These are phyloP conservation scores for Chaetomium fimeti DNA, from an alignment of 495 filamentous ascomycete species.

Conservation along the genomic window DNA sequence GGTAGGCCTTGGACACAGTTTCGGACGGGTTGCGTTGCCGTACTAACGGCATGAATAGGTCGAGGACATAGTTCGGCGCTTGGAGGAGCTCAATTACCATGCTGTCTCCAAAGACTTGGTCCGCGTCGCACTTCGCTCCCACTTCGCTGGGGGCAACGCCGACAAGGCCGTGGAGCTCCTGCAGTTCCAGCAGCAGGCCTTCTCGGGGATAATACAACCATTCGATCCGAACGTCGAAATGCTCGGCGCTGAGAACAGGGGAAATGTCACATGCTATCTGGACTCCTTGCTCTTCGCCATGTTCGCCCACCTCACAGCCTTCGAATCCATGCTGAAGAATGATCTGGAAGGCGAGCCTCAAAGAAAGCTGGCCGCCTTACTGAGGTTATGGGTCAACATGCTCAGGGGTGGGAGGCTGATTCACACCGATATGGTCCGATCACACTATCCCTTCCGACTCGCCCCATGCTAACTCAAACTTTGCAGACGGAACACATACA, in stretches of 20 bases:
- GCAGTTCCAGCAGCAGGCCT: constrained; percentile 70
- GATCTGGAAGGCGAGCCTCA: constrained; percentile 65
- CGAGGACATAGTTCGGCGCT: constrained; percentile 51
- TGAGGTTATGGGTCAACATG: constrained; percentile 92
- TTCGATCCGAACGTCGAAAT: constrained; percentile 69
- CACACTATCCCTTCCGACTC: not conserved
- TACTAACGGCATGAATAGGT: constrained; percentile 44
- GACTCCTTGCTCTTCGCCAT: constrained; percentile 94
- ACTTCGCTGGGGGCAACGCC: constrained; percentile 64
- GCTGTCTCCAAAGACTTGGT: constrained; percentile 61
- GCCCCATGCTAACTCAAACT: constrained; percentile 22
- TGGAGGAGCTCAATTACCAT: constrained; percentile 54
- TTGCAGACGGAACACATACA: constrained; percentile 77
- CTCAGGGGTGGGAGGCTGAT: constrained; percentile 81
- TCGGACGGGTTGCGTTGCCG: no score
- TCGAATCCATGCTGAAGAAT: constrained; percentile 76
- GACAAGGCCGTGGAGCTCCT: constrained; percentile 76
- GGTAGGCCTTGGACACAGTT: constrained; percentile 27
- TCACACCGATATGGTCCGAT: constrained; percentile 74
- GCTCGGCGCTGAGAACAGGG: constrained; percentile 82
- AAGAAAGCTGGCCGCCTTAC: constrained; percentile 65
- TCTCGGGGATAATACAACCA: constrained; percentile 72
- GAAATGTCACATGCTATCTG: constrained; percentile 84
- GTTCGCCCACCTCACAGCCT: constrained; percentile 86
- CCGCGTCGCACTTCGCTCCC: constrained; percentile 64